Conservation (phyloP, 257 asterid genomes). For the Rauvolfia tetraphylla region DNA sequence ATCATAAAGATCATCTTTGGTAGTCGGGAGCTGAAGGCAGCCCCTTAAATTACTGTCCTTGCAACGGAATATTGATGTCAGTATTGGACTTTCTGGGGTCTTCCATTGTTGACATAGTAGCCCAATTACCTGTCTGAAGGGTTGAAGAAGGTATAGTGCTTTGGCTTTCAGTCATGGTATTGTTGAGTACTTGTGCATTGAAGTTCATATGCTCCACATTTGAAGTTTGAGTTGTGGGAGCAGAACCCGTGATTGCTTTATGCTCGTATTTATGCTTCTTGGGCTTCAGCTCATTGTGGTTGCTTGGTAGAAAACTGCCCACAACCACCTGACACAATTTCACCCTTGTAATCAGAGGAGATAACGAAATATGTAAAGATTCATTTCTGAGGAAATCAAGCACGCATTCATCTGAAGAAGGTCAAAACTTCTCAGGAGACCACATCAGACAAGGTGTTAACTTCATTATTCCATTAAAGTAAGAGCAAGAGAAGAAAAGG, state of each 20-base stretch:
- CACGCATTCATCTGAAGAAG: background rate
- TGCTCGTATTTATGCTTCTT: conserved; percentile 53
- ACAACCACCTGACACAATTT: conserved; percentile 52
- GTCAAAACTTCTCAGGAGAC: background rate
- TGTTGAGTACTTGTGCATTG: conserved; percentile 22
- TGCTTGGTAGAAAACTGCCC: conserved; percentile 72
- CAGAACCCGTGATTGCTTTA: conserved; percentile 26
- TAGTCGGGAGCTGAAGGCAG: background rate
- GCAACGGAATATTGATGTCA: conserved; percentile 68
- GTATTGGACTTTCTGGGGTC: conserved; percentile 50
- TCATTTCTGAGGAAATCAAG: no score
- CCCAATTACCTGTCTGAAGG: conserved; percentile 40
- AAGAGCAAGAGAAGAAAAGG: background rate
- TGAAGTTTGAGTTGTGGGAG: conserved; percentile 25
- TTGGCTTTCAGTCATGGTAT: conserved; percentile 16
- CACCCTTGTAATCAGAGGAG: background rate
- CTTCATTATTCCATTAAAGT: background rate
- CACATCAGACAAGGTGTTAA: background rate
- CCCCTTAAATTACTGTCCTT: conserved; percentile 32
- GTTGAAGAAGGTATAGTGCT: conserved; percentile 31
- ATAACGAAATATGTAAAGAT: background rate
- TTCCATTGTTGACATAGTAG: conserved; percentile 33
- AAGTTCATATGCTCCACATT: conserved; percentile 32
- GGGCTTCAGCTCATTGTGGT: conserved; percentile 48
- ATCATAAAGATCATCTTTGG: background rate